Conservation (phyloP, 2,329 filamentous ascomycete species). For the Ascomycota sp. region DNA sequence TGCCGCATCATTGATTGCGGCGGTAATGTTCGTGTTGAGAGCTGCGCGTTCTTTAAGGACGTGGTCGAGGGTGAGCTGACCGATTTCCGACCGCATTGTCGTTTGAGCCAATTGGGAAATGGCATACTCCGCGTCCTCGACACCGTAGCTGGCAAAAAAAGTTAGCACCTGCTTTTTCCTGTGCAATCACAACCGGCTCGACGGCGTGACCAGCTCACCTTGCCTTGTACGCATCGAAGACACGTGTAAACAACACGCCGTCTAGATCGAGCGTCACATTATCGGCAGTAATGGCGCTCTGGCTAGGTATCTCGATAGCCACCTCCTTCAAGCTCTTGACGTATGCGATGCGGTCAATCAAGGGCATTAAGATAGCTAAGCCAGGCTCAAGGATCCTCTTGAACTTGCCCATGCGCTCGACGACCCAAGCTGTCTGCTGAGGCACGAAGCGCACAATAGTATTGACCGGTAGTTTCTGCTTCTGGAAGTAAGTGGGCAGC, state of each 20-base stretch:
- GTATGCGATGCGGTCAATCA: conserved; percentile 90
- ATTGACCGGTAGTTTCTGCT: conserved; percentile 62
- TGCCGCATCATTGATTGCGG: conserved; percentile 93
- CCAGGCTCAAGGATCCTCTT: conserved; percentile 83
- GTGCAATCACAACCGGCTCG: no score
- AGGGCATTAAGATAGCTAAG: conserved; percentile 69
- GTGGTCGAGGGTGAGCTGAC: conserved; percentile 87
- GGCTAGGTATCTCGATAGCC: conserved; percentile 90
- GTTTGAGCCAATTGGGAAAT: conserved; percentile 96
- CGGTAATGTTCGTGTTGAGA: conserved; percentile 96
- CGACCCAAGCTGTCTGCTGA: conserved; percentile 99
- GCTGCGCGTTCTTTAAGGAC: conserved; percentile 92
- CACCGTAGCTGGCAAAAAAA: conserved; percentile 54
- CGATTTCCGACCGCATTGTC: conserved; percentile 97
- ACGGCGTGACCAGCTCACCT: conserved; percentile 32
- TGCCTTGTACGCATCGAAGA: conserved; percentile 96
- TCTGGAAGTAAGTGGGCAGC: conserved; percentile 61
- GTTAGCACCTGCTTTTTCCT: background rate
- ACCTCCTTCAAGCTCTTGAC: conserved; percentile 94
- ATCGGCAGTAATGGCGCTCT: conserved; percentile 95
- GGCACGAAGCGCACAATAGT: conserved; percentile 91
- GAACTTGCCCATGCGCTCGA: conserved; percentile 98
- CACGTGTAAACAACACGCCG: conserved; percentile 83
- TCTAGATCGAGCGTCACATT: conserved; percentile 95
- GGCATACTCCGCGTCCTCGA: conserved; percentile 96